Evolutionary conservation across 208 protist genomes (phyloP), one percentile per base, ranked within the genome.

Genomic region (Trypanosoma cruzi): DNA sequence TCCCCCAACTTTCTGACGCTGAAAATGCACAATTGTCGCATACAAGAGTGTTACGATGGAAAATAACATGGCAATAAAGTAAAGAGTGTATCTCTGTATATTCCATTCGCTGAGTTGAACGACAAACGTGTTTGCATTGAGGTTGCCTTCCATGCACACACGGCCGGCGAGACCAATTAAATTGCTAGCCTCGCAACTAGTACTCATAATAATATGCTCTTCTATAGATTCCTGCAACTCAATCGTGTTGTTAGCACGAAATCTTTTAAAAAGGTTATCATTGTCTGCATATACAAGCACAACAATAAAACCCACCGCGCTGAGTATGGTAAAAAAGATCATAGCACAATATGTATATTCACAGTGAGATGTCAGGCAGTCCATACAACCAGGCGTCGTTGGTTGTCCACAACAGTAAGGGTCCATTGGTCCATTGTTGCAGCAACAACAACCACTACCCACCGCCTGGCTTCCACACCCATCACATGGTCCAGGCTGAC

Each of bases 61-160:
- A 73, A 88, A 91, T 16, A 92, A 48, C 65, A 91, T 70, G 20
- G 85, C 82, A n/a, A 95, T 40, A 32, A 87, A 88, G 74, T 87
- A 95, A 50, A 95, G 56, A 44, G 80, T 82, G 55, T 81, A 73
- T 8, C 86, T 79, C 36, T 76, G 69, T 64, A 80, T 85, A 44
- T 78, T 92, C 85, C 87, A 95, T 44, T 68, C 68, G 49, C 73
- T 81, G 14, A 93, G 71, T 73, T 93, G 85, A 40, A 82, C 67
- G n/a, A 71, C 73, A 63, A 95, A 81, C 24, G 68, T 71, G 54
- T 84, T 82, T 20, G 84, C 85, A 71, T 86, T 68, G 63, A 95
- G 26, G 57, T 76, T 87, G 49, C 77, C 75, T 66, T 93, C 79
- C 77, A 90, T 79, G 66, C 85, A 93, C 16, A 93, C 20, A 14